Evolutionary conservation across 2,329 filamentous ascomycete species (phyloP).

Genomic region (Trichoderma semiorbis): DNA sequence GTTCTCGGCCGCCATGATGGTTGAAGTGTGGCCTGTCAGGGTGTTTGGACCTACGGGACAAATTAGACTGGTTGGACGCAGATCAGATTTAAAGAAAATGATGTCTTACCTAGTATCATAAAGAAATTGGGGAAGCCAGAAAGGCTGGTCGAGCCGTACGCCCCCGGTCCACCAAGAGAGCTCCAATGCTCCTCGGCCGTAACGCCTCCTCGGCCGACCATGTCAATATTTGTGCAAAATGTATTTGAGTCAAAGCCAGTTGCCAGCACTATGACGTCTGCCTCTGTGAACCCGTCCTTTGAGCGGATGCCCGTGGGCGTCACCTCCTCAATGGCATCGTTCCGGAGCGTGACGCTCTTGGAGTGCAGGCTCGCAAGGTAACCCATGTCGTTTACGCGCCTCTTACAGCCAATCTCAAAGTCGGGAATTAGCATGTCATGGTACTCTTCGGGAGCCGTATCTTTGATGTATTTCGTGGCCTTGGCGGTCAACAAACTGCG

Average conservation of each 20-base stretch:
- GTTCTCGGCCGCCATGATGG: conserved; percentile 60
- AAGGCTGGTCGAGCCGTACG: conserved; percentile 57
- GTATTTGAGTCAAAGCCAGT: conserved; percentile 58
- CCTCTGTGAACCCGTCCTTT: conserved; percentile 41
- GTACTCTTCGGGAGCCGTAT: conserved; percentile 54
- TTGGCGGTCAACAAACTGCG: conserved; percentile 36
- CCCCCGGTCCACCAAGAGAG: conserved; percentile 56
- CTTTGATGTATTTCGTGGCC: conserved; percentile 41
- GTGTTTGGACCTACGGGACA: conserved; percentile 52
- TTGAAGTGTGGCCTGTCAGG: conserved; percentile 57
- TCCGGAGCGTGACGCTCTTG: conserved; percentile 45
- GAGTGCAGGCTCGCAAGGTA: conserved; percentile 53
- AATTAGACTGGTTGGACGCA: background rate
- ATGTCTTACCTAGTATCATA: conserved; percentile 47
- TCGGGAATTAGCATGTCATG: conserved; percentile 60
- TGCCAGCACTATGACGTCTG: conserved; percentile 59
- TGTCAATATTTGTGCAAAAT: conserved; percentile 51
- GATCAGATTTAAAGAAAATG: background rate
- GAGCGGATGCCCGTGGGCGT: conserved; percentile 39
- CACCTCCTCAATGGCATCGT: conserved; percentile 47
- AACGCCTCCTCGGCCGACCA: conserved; percentile 49
- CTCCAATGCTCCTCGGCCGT: conserved; percentile 55
- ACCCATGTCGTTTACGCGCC: conserved; percentile 56
- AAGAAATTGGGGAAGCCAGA: conserved; percentile 65
- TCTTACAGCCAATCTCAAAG: conserved; percentile 61